Percentiles rank a stretch among this genome's conserved stretches.
Conservation (phyloP, 805 yeast species). For the Yarrowia sp. region DNA sequence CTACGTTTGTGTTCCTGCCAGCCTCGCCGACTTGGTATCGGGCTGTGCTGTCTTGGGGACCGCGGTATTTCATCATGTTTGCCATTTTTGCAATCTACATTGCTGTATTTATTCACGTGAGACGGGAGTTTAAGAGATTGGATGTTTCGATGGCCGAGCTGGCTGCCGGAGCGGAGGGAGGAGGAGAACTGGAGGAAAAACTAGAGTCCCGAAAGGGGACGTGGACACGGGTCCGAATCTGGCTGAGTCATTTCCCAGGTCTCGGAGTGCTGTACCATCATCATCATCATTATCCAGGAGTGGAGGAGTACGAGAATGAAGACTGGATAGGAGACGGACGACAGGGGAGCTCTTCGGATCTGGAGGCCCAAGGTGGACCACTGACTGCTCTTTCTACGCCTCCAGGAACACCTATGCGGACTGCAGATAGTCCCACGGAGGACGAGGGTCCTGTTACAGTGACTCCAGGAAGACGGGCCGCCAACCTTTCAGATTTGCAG, state of each 20-base stretch:
- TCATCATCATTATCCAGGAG: not conserved
- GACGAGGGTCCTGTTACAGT: constrained; percentile 6
- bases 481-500: constrained; percentile 18
- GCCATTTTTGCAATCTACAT: constrained; percentile 62
- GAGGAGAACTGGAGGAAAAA: not conserved
- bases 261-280: constrained; percentile 4
- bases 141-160: constrained; percentile 36
- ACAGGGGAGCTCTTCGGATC: not conserved
- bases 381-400: not conserved
- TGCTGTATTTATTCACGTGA: constrained; percentile 69
- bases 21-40: constrained; percentile 69
- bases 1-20: constrained; percentile 76
- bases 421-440: not conserved
- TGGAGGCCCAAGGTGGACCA: not conserved
- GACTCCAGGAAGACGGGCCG: constrained; percentile 24
- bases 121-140: constrained; percentile 35
- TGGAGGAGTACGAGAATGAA: not conserved
- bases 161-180: constrained; percentile 25
- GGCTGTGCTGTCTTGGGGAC: constrained; percentile 73
- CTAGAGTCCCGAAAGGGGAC: not conserved
- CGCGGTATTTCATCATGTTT: constrained; percentile 65
- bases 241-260: constrained; percentile 12
- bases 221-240: constrained; percentile 4
- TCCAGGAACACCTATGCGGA: not conserved
- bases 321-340: not conserved